Percentiles rank a stretch among this genome's conserved stretches.
These are phyloP conservation scores for Epichloe amarillans DNA, from an alignment of 2,329 filamentous ascomycete genomes.

Conservation along the genomic window DNA sequence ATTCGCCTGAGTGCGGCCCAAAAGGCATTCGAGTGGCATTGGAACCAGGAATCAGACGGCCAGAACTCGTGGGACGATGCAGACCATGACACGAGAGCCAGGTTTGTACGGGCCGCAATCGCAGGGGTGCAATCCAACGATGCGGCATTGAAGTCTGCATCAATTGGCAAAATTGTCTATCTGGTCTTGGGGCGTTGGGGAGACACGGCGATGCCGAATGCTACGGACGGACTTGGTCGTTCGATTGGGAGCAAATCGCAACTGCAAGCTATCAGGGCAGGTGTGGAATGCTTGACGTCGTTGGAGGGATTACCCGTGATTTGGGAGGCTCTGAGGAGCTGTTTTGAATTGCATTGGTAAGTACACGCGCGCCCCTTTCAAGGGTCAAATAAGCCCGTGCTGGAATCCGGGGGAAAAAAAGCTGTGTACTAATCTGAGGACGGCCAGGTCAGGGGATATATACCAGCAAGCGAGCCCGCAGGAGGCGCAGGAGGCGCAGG, in stretches of 20 bases:
- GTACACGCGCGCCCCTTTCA: conserved; percentile 4
- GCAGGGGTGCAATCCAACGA: conserved; percentile 30
- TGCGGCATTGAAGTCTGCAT: conserved; percentile 34
- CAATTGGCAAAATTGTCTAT: conserved; percentile 45
- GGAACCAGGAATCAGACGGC: conserved; percentile 38
- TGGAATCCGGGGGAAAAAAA: neutral
- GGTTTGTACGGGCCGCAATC: conserved; percentile 45
- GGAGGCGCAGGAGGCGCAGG: conserved; percentile 42
- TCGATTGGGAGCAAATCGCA: conserved; percentile 42
- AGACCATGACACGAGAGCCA: conserved; percentile 37
- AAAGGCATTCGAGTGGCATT: conserved; percentile 63
- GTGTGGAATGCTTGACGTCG: conserved; percentile 36
- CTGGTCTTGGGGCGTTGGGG: conserved; percentile 58
- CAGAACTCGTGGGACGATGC: conserved; percentile 51
- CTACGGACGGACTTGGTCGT: conserved; percentile 26
- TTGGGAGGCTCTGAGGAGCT: conserved; percentile 35
- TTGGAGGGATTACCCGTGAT: conserved; percentile 36
- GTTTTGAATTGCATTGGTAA: conserved; percentile 42
- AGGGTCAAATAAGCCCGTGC: too few species aligned
- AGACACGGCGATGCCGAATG: conserved; percentile 44
- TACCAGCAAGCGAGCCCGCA: conserved; percentile 31
- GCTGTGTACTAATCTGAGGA: neutral
- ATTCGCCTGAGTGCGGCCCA: conserved; percentile 64
- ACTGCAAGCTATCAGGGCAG: conserved; percentile 44
- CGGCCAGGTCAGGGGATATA: conserved; percentile 32